phyloP scores from a whole-genome alignment of 495 filamentous ascomycete species.

The Annulohypoxylon bovei region DNA sequence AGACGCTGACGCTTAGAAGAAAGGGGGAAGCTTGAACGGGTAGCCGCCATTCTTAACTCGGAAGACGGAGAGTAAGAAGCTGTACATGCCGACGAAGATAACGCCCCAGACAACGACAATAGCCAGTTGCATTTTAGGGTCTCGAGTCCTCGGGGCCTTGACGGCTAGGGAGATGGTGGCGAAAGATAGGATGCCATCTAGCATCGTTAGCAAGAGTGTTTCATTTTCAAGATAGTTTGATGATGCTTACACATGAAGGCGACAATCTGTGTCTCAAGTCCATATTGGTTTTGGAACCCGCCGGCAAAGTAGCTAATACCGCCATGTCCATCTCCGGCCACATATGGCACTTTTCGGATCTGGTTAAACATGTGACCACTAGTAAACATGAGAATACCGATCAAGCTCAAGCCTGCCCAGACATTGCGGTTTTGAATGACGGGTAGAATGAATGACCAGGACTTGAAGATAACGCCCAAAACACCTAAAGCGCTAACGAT shows the following conservation, averaged over 20 bases:
- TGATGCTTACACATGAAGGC: slow-evolving; percentile 88
- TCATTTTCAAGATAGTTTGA: background rate
- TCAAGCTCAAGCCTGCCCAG: slow-evolving; percentile 91
- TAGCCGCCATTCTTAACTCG: slow-evolving; percentile 94
- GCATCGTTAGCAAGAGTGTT: slow-evolving; percentile 37
- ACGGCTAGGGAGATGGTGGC: slow-evolving; percentile 87
- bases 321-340: slow-evolving; percentile 83
- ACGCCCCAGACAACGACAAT: slow-evolving; percentile 84
- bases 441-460: slow-evolving; percentile 86
- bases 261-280: slow-evolving; percentile 94
- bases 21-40: slow-evolving; percentile 92
- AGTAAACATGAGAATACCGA: slow-evolving; percentile 92
- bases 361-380: slow-evolving; percentile 99
- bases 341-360: slow-evolving; percentile 96
- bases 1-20: slow-evolving; percentile 57
- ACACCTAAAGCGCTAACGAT: slow-evolving; percentile 73
- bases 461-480: slow-evolving; percentile 73
- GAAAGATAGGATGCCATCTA: slow-evolving; percentile 94
- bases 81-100: slow-evolving; percentile 84
- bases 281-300: slow-evolving; percentile 95
- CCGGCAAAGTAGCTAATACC: slow-evolving; percentile 91
- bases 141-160: slow-evolving; percentile 87
- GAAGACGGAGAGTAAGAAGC: slow-evolving; percentile 93
- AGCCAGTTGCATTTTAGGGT: slow-evolving; percentile 80
- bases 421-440: slow-evolving; percentile 89